A percentile compares a stretch with the other conserved stretches of the same genome.
phyloP scores from a whole-genome alignment of 164 flowering plant genomes.

The Nymphaea colorata region DNA sequence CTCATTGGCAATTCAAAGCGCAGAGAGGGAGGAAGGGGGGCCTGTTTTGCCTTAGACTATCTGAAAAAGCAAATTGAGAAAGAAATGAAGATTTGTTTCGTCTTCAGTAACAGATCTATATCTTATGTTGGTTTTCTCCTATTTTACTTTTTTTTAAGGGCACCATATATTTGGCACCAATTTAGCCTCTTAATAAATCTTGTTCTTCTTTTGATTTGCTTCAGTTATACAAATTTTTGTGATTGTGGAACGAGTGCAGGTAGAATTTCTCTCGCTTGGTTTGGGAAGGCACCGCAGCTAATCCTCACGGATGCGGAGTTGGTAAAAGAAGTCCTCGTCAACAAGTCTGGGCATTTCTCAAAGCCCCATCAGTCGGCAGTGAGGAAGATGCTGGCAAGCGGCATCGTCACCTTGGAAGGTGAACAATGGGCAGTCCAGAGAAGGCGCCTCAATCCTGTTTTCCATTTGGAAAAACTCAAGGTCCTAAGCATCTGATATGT shows the following conservation, averaged over 20 bases:
- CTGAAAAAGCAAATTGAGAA: too few species aligned
- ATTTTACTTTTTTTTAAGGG: neutral
- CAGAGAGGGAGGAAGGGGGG: too few species aligned
- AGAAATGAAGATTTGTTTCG: too few species aligned
- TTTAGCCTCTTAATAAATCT: too few species aligned
- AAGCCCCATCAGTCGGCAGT: neutral
- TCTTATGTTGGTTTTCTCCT: too few species aligned
- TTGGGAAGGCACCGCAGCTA: slow-evolving; percentile 6
- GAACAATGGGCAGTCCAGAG: slow-evolving; percentile 46
- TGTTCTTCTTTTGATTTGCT: too few species aligned
- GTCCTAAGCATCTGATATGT: slow-evolving; percentile 10
- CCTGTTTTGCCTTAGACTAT: too few species aligned
- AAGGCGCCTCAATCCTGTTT: slow-evolving; percentile 43
- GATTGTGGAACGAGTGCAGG: slow-evolving; percentile 2
- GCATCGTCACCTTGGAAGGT: slow-evolving; percentile 20
- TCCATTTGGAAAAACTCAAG: slow-evolving; percentile 40
- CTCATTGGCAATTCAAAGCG: too few species aligned
- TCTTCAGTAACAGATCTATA: too few species aligned
- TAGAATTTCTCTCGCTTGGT: slow-evolving; percentile 3
- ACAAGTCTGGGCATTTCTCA: slow-evolving; percentile 5
- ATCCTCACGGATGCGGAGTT: slow-evolving; percentile 8
- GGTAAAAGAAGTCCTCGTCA: slow-evolving; percentile 4
- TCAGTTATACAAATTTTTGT: too few species aligned
- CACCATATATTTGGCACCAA: too few species aligned
- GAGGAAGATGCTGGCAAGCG: slow-evolving; percentile 6